Evolutionary conservation across 2,329 filamentous ascomycete species (phyloP).

Genomic region (Teratosphaeria destructans): DNA sequence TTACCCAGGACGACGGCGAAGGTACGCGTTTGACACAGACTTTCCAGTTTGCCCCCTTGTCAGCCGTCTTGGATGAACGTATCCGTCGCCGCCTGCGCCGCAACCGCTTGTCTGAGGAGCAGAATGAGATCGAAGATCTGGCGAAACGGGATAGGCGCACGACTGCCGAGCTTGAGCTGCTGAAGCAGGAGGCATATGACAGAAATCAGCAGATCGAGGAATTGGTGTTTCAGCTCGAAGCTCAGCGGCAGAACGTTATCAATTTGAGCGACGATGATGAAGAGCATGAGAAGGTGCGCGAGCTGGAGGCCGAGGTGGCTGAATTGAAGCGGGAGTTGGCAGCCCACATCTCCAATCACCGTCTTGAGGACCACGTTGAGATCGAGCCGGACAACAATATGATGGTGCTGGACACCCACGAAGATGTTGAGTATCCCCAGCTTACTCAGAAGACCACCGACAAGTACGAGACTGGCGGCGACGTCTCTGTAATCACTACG

Average conservation of each 20-base stretch:
- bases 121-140: slow-evolving; percentile 29
- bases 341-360: slow-evolving; percentile 14
- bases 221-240: slow-evolving; percentile 27
- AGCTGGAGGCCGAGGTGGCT: slow-evolving; percentile 20
- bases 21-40: slow-evolving; percentile 12
- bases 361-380: slow-evolving; percentile 11
- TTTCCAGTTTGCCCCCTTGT: slow-evolving; percentile 21
- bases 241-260: slow-evolving; percentile 29
- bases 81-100: slow-evolving; percentile 29
- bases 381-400: slow-evolving; percentile 18
- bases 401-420: slow-evolving; percentile 22
- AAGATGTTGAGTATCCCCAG: slow-evolving; percentile 17
- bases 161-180: slow-evolving; percentile 23
- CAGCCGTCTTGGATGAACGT: slow-evolving; percentile 22
- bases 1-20: slow-evolving; percentile 12
- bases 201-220: slow-evolving; percentile 23
- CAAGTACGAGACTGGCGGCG: background rate
- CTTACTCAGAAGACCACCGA: slow-evolving; percentile 6
- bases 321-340: slow-evolving; percentile 22
- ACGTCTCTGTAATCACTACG: slow-evolving; percentile 1
- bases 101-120: slow-evolving; percentile 29
- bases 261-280: slow-evolving; percentile 27
- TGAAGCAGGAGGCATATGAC: slow-evolving; percentile 27
- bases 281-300: slow-evolving; percentile 23
- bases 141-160: slow-evolving; percentile 16